phyloP scores from a whole-genome alignment of 2,329 filamentous ascomycete species.

The Claviceps spartinae region DNA sequence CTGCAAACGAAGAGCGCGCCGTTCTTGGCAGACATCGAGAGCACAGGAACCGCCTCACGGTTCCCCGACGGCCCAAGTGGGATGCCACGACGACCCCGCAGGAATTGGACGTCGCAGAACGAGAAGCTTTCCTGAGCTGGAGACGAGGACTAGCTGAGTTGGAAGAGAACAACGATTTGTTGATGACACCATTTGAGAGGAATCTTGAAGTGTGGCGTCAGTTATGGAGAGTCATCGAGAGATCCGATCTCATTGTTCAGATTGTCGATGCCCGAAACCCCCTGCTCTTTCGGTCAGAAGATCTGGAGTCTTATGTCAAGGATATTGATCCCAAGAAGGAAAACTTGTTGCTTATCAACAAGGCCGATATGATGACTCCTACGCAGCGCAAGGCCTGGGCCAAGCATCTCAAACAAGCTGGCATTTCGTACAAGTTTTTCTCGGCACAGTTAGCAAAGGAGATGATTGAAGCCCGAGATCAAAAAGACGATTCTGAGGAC shows the following conservation, averaged over 20 bases:
- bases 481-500: slow-evolving; percentile 34
- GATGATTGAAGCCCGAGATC: slow-evolving; percentile 58
- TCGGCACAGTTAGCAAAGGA: slow-evolving; percentile 88
- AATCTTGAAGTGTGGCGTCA: slow-evolving; percentile 98
- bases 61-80: slow-evolving; percentile 83
- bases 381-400: slow-evolving; percentile 77
- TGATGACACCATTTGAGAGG: slow-evolving; percentile 96
- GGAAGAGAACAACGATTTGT: slow-evolving; percentile 82
- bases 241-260: slow-evolving; percentile 89
- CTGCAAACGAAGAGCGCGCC: slow-evolving; percentile 67
- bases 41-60: slow-evolving; percentile 68
- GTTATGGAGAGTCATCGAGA: slow-evolving; percentile 93
- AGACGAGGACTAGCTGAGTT: slow-evolving; percentile 80
- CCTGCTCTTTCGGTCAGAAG: slow-evolving; percentile 83
- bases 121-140: slow-evolving; percentile 75
- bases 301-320: slow-evolving; percentile 88
- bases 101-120: slow-evolving; percentile 67
- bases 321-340: slow-evolving; percentile 78
- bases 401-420: slow-evolving; percentile 64
- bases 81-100: slow-evolving; percentile 70
- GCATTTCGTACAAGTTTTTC: slow-evolving; percentile 91
- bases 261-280: slow-evolving; percentile 97
- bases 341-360: slow-evolving; percentile 90
- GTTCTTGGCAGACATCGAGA: slow-evolving; percentile 69
- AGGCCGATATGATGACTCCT: slow-evolving; percentile 95